These are phyloP conservation scores for Ramaria sp. DNA, from an alignment of 768 basidiomycete genomes.

Conservation along the genomic window DNA sequence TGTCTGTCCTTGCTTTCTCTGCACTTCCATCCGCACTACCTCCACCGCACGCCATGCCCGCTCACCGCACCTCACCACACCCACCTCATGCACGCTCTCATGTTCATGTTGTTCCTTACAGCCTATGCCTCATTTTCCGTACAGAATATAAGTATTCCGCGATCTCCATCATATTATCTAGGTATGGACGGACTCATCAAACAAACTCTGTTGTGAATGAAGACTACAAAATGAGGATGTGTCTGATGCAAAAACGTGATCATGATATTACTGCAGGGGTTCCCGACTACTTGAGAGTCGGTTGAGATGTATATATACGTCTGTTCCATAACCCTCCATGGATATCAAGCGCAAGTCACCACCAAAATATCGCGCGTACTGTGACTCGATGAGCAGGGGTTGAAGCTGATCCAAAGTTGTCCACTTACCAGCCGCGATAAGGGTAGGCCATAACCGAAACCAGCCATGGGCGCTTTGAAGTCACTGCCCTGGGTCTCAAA, in stretches of 20 bases:
- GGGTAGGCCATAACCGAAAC: constrained; percentile 90
- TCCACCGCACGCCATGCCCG: background rate
- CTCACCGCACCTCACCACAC: background rate
- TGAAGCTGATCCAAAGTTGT: background rate
- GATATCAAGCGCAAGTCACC: constrained; percentile 88
- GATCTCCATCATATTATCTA: background rate
- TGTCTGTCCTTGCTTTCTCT: background rate
- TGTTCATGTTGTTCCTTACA: background rate
- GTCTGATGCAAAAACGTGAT: too few species aligned
- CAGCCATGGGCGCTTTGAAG: constrained; percentile 97
- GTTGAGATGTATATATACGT: constrained; percentile 89
- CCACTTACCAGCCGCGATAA: constrained; percentile 75
- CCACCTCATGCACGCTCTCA: background rate
- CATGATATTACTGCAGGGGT: constrained; percentile 36
- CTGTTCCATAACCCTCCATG: constrained; percentile 98
- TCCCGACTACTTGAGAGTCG: constrained; percentile 74
- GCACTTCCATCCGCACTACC: background rate
- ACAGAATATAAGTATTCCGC: background rate
- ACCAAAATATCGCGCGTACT: constrained; percentile 95
- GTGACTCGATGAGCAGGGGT: background rate
- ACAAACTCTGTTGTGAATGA: background rate
- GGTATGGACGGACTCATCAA: too few species aligned
- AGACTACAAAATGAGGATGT: too few species aligned
- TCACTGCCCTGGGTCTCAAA: constrained; percentile 63
- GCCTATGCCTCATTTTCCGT: background rate